Evolutionary conservation across 2,329 filamentous ascomycete species (phyloP).

Genomic region (Leptographium lundbergii): DNA sequence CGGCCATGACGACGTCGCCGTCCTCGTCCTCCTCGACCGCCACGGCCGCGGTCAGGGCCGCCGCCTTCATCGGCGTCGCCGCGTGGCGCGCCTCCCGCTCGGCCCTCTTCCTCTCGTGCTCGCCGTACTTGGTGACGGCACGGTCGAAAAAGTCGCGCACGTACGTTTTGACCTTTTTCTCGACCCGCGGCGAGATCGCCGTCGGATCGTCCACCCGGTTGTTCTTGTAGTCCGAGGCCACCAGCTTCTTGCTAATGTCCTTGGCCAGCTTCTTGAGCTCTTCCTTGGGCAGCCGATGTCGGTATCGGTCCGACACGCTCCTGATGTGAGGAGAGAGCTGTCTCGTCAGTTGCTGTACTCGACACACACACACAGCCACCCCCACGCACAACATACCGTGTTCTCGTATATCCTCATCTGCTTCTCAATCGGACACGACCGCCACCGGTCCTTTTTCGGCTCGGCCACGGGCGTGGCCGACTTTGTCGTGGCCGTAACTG

Average conservation of each 20-base stretch:
- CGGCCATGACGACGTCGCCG: too few species aligned
- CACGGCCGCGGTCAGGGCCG: too few species aligned
- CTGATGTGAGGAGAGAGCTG: constrained; percentile 79
- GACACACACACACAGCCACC: constrained; percentile 17
- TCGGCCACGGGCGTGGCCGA: constrained; percentile 27
- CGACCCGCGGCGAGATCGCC: constrained; percentile 59
- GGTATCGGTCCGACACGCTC: constrained; percentile 75
- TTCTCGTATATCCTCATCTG: constrained; percentile 93
- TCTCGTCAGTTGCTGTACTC: neutral
- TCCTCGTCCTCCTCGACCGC: too few species aligned
- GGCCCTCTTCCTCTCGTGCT: constrained; percentile 52
- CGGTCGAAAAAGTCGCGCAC: constrained; percentile 81
- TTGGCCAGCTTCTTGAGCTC: constrained; percentile 51
- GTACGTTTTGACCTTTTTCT: constrained; percentile 70
- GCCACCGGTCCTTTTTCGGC: constrained; percentile 59
- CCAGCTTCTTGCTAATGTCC: constrained; percentile 73
- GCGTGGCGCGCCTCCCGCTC: constrained; percentile 18
- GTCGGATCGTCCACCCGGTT: constrained; percentile 74
- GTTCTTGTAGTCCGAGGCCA: constrained; percentile 84
- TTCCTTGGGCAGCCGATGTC: constrained; percentile 74
- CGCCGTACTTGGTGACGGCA: constrained; percentile 62
- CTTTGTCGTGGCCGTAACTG: constrained; percentile 44
- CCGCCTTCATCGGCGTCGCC: neutral
- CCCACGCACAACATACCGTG: constrained; percentile 46
- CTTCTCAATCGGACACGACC: constrained; percentile 60